phyloP scores from a whole-genome alignment of 108 stramenopile genomes.

The Cylindrotheca fusiformis region DNA sequence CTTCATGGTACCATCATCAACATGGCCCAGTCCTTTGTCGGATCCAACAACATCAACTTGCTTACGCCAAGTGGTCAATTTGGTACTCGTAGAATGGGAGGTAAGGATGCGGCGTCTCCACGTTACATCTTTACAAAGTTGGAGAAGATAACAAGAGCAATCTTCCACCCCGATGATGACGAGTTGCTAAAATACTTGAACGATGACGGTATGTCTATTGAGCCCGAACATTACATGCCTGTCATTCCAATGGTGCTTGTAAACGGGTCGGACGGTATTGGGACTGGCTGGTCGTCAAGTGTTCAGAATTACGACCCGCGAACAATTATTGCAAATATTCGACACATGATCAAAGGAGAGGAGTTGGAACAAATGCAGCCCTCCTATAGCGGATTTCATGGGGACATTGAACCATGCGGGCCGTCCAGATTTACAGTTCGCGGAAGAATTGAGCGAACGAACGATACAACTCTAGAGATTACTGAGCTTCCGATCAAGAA shows the following conservation, averaged over 20 bases:
- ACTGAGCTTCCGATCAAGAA: conserved; percentile 94
- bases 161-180: conserved; percentile 99
- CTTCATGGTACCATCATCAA: conserved; percentile 92
- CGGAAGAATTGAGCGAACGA: conserved; percentile 79
- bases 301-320: conserved; percentile 84
- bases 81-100: conserved; percentile 95
- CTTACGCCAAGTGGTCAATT: conserved; percentile 97
- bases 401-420: conserved; percentile 65
- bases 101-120: conserved; percentile 94
- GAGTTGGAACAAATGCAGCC: conserved; percentile 66
- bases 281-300: conserved; percentile 94
- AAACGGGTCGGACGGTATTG: conserved; percentile 95
- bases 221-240: conserved; percentile 96
- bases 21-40: conserved; percentile 97
- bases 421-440: conserved; percentile 50
- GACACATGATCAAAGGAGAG: conserved; percentile 77
- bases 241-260: conserved; percentile 89
- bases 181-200: conserved; percentile 88
- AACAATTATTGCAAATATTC: conserved; percentile 88
- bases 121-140: conserved; percentile 99
- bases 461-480: conserved; percentile 85
- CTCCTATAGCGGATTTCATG: conserved; percentile 83
- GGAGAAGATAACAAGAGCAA: conserved; percentile 87
- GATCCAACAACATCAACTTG: conserved; percentile 98
- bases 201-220: conserved; percentile 97